Evolutionary conservation across 1,139 yeast species (phyloP).

Genomic region (Lodderomyces orthopsilosis): DNA sequence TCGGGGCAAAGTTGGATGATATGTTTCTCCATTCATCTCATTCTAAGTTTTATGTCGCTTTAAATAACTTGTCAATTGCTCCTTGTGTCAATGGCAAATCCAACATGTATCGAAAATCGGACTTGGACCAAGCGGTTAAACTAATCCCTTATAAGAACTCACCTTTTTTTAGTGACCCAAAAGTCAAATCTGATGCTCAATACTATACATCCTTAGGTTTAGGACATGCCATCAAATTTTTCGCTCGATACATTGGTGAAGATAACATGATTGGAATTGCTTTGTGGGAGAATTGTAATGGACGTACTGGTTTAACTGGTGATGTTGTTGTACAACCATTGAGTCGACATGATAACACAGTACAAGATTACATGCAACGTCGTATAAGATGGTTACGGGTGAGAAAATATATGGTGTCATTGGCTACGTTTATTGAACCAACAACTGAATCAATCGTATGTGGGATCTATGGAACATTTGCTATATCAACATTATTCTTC

Average conservation of each 20-base stretch:
- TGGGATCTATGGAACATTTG: constrained; percentile 66
- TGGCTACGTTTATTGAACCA: constrained; percentile 84
- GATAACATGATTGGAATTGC: constrained; percentile 92
- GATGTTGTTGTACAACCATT: constrained; percentile 82
- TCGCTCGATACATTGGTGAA: constrained; percentile 84
- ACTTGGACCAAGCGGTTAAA: constrained; percentile 63
- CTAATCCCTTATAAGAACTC: constrained; percentile 25
- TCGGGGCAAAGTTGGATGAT: constrained; percentile 79
- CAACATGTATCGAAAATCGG: constrained; percentile 69
- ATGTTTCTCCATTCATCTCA: constrained; percentile 83
- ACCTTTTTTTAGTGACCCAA: constrained; percentile 30
- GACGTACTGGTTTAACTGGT: constrained; percentile 74
- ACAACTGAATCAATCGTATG: constrained; percentile 74
- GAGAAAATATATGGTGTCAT: constrained; percentile 83
- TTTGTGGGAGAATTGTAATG: constrained; percentile 66
- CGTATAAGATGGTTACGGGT: constrained; percentile 86
- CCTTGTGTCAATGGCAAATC: constrained; percentile 96
- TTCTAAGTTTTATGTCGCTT: constrained; percentile 76
- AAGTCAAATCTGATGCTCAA: constrained; percentile 33
- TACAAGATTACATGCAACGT: constrained; percentile 59
- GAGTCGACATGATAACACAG: constrained; percentile 38
- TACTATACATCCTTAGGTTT: constrained; percentile 29
- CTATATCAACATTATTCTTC: constrained; percentile 49
- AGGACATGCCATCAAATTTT: constrained; percentile 61
- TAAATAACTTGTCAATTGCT: constrained; percentile 73